These are phyloP conservation scores for Seminavis robusta DNA, from an alignment of 108 stramenopile species.

Conservation along the genomic window DNA sequence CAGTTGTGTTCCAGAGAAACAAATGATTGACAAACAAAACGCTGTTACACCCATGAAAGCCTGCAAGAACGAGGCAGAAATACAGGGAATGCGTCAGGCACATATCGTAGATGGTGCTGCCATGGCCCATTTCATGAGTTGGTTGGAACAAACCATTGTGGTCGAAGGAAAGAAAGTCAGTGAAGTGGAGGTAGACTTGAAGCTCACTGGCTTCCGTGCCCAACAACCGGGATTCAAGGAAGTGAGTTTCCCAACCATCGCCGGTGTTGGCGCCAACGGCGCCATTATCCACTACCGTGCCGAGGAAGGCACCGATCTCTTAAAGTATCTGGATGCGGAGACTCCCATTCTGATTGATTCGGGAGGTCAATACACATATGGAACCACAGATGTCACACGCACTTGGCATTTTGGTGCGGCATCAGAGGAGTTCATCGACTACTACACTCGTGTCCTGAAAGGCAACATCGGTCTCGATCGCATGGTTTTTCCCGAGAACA, in stretches of 20 bases:
- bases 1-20: constrained; percentile 47
- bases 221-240: constrained; percentile 76
- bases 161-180: constrained; percentile 58
- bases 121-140: constrained; percentile 93
- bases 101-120: constrained; percentile 96
- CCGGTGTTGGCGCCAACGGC: constrained; percentile 93
- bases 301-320: constrained; percentile 49
- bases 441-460: constrained; percentile 93
- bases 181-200: constrained; percentile 87
- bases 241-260: constrained; percentile 92
- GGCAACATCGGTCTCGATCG: constrained; percentile 92
- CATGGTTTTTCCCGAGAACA: constrained; percentile 91
- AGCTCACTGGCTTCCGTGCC: constrained; percentile 77
- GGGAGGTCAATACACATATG: constrained; percentile 92
- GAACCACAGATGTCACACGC: constrained; percentile 97
- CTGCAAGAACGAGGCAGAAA: constrained; percentile 79
- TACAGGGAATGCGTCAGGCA: constrained; percentile 88
- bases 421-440: constrained; percentile 66
- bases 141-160: constrained; percentile 75
- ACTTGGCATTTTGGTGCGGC: constrained; percentile 93
- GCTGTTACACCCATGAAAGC: constrained; percentile 92
- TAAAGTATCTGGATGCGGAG: constrained; percentile 62
- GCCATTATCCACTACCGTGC: constrained; percentile 97
- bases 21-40: constrained; percentile 64
- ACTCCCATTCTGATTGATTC: constrained; percentile 90